Evolutionary conservation across 371 early-diverging fungal species (phyloP).

Genomic region (Mortierella sp.): DNA sequence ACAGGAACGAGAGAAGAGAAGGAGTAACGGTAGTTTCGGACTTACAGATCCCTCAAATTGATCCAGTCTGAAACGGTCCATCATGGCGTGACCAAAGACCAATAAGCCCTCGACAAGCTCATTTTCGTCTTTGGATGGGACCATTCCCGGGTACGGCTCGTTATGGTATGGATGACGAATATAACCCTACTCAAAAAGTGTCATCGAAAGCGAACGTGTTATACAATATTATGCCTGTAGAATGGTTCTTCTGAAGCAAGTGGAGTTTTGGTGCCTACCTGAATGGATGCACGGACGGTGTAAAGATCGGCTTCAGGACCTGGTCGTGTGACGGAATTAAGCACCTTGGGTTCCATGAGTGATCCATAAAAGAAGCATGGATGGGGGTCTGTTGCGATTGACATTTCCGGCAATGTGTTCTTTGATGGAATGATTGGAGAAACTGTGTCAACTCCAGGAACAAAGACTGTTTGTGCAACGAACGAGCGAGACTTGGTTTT

Average conservation of each 20-base stretch:
- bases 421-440: neutral
- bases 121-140: conserved; percentile 19
- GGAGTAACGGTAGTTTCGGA: neutral
- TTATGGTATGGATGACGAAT: conserved; percentile 42
- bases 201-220: too few relatives aligned
- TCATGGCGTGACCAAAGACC: conserved; percentile 44
- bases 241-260: neutral
- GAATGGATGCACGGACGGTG: conserved; percentile 37
- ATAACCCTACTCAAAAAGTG: conserved; percentile 26
- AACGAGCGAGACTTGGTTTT: too few relatives aligned
- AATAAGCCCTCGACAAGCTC: conserved; percentile 31
- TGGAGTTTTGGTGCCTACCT: conserved; percentile 22
- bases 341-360: conserved; percentile 35
- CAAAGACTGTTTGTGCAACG: too few relatives aligned
- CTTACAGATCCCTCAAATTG: conserved; percentile 50
- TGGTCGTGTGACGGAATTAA: conserved; percentile 41
- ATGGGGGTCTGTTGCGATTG: conserved; percentile 23
- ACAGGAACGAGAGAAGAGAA: neutral
- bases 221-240: neutral
- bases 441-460: too few relatives aligned
- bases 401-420: conserved; percentile 9
- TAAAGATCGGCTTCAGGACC: conserved; percentile 30
- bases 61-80: conserved; percentile 43
- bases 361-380: conserved; percentile 55
- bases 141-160: conserved; percentile 50